Percentiles rank a stretch among this genome's conserved stretches.
Conservation (phyloP, 371 early-diverging fungal species). For the Fennellomyces sp. region DNA sequence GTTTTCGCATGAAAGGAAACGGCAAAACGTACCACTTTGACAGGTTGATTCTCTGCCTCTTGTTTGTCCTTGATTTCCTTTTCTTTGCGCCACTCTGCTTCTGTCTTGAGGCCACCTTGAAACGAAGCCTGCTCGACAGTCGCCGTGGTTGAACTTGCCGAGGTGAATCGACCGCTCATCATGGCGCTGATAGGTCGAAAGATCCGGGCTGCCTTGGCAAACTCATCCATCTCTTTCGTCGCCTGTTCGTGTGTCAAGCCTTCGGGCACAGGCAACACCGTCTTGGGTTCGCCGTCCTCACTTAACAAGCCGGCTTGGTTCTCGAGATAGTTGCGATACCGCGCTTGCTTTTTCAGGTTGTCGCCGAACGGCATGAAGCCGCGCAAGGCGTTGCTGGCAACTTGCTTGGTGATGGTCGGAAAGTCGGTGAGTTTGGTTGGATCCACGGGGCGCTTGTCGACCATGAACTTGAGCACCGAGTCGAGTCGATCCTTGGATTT, state of each 20-base stretch:
- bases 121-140: slow-evolving; percentile 36
- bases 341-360: slow-evolving; percentile 72
- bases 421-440: slow-evolving; percentile 42
- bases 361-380: slow-evolving; percentile 90
- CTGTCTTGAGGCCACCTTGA: slow-evolving; percentile 59
- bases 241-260: slow-evolving; percentile 58
- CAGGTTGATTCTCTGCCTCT: slow-evolving; percentile 4
- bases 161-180: slow-evolving; percentile 84
- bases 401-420: slow-evolving; percentile 62
- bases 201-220: slow-evolving; percentile 82
- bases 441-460: slow-evolving; percentile 26
- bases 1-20: not conserved
- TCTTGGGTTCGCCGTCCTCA: slow-evolving; percentile 33
- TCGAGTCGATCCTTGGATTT: slow-evolving; percentile 72
- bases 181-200: slow-evolving; percentile 75
- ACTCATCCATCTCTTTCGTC: slow-evolving; percentile 77
- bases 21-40: slow-evolving; percentile 19
- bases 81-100: slow-evolving; percentile 45
- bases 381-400: slow-evolving; percentile 73
- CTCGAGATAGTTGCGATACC: slow-evolving; percentile 77
- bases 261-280: slow-evolving; percentile 43
- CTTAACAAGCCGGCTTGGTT: slow-evolving; percentile 58
- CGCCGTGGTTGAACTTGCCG: slow-evolving; percentile 37
- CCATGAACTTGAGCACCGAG: slow-evolving; percentile 43
- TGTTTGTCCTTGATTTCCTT: slow-evolving; percentile 32